Base-by-base conservation (phyloP, 768 basidiomycete genomes). In the Melanogaster broomeanus region DNA sequence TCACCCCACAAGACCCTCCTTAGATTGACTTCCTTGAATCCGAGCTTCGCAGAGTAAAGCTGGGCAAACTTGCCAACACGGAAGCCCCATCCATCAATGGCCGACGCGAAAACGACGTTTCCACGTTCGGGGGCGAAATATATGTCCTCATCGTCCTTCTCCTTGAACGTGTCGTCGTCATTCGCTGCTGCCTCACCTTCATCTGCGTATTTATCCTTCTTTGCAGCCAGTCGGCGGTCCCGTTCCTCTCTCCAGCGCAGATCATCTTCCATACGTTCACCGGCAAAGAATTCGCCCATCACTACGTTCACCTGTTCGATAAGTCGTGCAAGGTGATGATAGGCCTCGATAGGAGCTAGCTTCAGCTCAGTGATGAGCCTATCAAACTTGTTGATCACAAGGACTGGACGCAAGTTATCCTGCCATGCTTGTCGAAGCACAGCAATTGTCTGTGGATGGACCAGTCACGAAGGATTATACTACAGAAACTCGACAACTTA, bases 281-380 rank as follows among this genome's bases (percentile, higher is more conserved):
- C 82, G 4, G 95, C 93, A 63, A 94, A 98, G 69, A 98, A 95
- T 51, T 84, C 83, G 0, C 97, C 97, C 93, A 98, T 96, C 45
- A 98, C 92, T 0, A 94, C 97, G 62, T 98, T 99, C 22, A 98
- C 95, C 62, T 97, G 92, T 67, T 98, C 96, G 46, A 99, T 92
- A 13, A 98, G 77, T 33, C 92, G 87, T 6, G 84, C 76, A n/a
- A 99, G 83, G 61, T 98, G 96, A 60, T 95, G 90, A 62, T 98
- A 92, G 2, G 93, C 95, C 67, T 98, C 97, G 3, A 84, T 76
- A 1, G 97, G 94, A 0, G 92, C 78, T 13, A 98, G 80, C 65
- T 92, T 90, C 45, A 99, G 83, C 65, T 98, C 97, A 19, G 90
- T 93, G 45, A 98, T 87, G 22, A 98, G 75, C 42, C 97, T 86